These are phyloP conservation scores for Bipolaris oryzae DNA, from an alignment of 2,329 filamentous ascomycete genomes.

Conservation along the genomic window DNA sequence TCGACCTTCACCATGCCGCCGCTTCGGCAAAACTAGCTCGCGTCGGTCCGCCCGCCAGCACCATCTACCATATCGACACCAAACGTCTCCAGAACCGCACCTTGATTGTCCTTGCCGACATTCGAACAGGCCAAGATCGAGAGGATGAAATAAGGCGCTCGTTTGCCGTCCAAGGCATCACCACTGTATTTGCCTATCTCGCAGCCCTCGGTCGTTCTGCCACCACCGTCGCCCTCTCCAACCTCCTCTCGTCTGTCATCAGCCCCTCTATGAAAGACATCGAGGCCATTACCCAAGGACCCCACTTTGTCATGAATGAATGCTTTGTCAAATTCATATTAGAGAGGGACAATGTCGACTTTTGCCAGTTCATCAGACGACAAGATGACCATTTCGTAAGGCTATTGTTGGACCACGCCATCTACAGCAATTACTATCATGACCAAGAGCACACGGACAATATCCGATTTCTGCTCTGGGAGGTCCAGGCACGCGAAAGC, in stretches of 20 bases:
- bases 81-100: slow-evolving; percentile 17
- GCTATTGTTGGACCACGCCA: slow-evolving; percentile 28
- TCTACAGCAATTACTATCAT: slow-evolving; percentile 22
- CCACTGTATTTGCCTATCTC: slow-evolving; percentile 26
- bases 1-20: slow-evolving; percentile 22
- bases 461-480: slow-evolving; percentile 31
- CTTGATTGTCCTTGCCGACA: slow-evolving; percentile 25
- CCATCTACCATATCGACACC: slow-evolving; percentile 25
- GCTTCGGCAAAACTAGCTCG: slow-evolving; percentile 5
- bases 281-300: slow-evolving; percentile 21
- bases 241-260: slow-evolving; percentile 23
- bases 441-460: slow-evolving; percentile 27
- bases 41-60: slow-evolving; percentile 14
- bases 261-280: slow-evolving; percentile 28
- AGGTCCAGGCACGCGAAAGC: slow-evolving; percentile 27
- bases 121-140: slow-evolving; percentile 23
- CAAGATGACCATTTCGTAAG: slow-evolving; percentile 28
- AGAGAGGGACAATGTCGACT: slow-evolving; percentile 23
- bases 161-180: slow-evolving; percentile 14
- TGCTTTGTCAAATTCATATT: slow-evolving; percentile 29
- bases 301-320: slow-evolving; percentile 27
- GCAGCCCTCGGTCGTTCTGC: slow-evolving; percentile 15
- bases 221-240: slow-evolving; percentile 13
- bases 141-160: slow-evolving; percentile 22
- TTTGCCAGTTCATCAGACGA: slow-evolving; percentile 30